Conservation (phyloP, 2,329 filamentous ascomycete genomes). For the Epichloe hybrida region DNA sequence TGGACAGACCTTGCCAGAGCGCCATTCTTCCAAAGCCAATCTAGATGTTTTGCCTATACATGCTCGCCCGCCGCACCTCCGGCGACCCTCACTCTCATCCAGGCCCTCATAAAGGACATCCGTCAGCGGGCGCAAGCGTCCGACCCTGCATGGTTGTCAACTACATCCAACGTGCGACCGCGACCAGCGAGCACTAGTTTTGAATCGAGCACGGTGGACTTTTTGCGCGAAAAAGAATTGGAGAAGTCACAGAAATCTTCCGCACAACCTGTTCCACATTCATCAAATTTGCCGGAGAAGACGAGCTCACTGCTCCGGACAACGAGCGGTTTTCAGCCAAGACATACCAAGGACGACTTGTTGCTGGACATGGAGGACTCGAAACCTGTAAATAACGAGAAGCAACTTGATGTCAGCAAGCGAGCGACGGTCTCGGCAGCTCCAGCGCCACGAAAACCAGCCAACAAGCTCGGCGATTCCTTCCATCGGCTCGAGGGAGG, state of each 20-base stretch:
- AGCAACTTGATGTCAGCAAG: conserved; percentile 41
- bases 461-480: conserved; percentile 81
- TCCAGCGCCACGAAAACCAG: conserved; percentile 70
- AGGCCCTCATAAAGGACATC: conserved; percentile 11
- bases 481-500: conserved; percentile 78
- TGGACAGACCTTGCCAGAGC: conserved; percentile 6
- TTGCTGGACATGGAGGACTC: conserved; percentile 61
- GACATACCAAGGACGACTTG: conserved; percentile 39
- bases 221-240: conserved; percentile 63
- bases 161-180: conserved; percentile 33
- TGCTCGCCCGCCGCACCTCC: conserved; percentile 13
- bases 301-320: background rate
- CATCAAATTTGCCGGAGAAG: background rate
- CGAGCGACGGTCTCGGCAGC: conserved; percentile 60
- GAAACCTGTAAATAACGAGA: conserved; percentile 36
- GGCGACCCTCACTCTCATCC: conserved; percentile 10
- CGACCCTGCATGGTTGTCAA: conserved; percentile 12
- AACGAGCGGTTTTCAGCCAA: background rate
- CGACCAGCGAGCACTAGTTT: conserved; percentile 74
- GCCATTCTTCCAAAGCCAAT: background rate
- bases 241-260: conserved; percentile 22
- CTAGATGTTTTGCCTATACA: conserved; percentile 8
- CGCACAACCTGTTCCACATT: background rate
- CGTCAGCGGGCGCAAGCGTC: conserved; percentile 8
- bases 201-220: conserved; percentile 63